Percentiles rank a stretch among this genome's conserved stretches.
Evolutionary conservation across 495 filamentous ascomycete species (phyloP).

Genomic region (Corynascus novoguineensis): DNA sequence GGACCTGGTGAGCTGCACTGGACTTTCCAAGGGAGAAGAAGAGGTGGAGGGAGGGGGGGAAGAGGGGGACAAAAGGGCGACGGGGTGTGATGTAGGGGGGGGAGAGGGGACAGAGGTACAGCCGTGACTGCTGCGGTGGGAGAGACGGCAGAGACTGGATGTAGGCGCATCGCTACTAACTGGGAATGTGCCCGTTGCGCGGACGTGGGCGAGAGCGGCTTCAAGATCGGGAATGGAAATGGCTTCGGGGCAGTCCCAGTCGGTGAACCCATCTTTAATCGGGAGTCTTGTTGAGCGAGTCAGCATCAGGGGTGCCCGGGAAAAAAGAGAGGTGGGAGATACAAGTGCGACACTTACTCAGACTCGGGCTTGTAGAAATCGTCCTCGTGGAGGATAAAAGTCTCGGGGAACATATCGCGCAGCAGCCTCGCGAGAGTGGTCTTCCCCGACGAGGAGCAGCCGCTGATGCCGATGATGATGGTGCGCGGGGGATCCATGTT

Average conservation of each 20-base stretch:
- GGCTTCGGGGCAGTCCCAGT: slow-evolving; percentile 82
- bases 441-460: slow-evolving; percentile 73
- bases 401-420: slow-evolving; percentile 61
- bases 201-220: slow-evolving; percentile 57
- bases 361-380: slow-evolving; percentile 82
- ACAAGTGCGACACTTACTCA: slow-evolving; percentile 41
- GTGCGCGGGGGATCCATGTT: slow-evolving; percentile 27
- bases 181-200: slow-evolving; percentile 58
- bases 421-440: slow-evolving; percentile 73
- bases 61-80: background rate
- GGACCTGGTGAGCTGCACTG: slow-evolving; percentile 15
- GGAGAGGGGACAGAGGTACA: background rate
- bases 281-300: slow-evolving; percentile 36
- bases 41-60: background rate
- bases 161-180: slow-evolving; percentile 26
- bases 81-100: background rate
- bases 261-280: slow-evolving; percentile 53
- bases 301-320: no score
- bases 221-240: slow-evolving; percentile 63
- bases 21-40: slow-evolving; percentile 20
- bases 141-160: slow-evolving; percentile 7
- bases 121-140: slow-evolving; percentile 23
- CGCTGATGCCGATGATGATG: slow-evolving; percentile 65
- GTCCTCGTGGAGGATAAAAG: slow-evolving; percentile 84
- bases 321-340: background rate